Conservation (phyloP, 208 protist genomes). For the Angomonas deanei region DNA sequence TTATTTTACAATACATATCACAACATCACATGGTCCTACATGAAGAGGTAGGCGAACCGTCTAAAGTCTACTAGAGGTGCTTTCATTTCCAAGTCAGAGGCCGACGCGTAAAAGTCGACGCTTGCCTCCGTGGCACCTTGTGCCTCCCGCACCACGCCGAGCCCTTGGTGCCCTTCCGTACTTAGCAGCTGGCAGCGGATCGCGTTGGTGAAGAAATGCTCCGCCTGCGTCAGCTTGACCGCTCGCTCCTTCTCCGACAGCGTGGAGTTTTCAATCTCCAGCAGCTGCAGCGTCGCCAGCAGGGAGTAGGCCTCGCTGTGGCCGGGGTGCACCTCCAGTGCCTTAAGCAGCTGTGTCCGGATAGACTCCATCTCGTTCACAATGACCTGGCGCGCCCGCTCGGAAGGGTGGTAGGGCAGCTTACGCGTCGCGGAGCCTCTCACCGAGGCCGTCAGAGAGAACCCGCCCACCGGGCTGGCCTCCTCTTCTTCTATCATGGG, state of each 20-base stretch:
- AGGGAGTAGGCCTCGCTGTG: constrained; percentile 51
- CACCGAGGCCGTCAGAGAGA: constrained; percentile 1
- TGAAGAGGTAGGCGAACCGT: constrained; percentile 56
- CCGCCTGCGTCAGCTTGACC: constrained; percentile 43
- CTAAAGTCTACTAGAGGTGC: constrained; percentile 58
- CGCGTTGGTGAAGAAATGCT: constrained; percentile 39
- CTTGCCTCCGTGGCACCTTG: constrained; percentile 47
- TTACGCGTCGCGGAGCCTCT: background rate
- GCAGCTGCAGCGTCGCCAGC: constrained; percentile 37
- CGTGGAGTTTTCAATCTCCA: constrained; percentile 38
- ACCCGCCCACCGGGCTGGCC: background rate
- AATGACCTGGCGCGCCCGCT: constrained; percentile 2
- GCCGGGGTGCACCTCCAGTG: constrained; percentile 31
- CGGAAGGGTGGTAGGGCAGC: background rate
- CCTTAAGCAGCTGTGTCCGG: constrained; percentile 30
- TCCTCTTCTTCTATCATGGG: no score
- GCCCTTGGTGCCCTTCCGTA: constrained; percentile 40
- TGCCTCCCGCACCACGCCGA: constrained; percentile 56
- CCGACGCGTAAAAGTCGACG: constrained; percentile 56
- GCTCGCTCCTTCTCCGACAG: constrained; percentile 20
- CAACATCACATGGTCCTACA: constrained; percentile 4
- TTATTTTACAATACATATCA: background rate
- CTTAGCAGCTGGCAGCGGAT: constrained; percentile 29
- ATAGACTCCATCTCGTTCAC: background rate
- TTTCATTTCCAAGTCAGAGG: constrained; percentile 34